Conservation (phyloP, 306 rosid genomes). For the Bauhinia variegata region DNA sequence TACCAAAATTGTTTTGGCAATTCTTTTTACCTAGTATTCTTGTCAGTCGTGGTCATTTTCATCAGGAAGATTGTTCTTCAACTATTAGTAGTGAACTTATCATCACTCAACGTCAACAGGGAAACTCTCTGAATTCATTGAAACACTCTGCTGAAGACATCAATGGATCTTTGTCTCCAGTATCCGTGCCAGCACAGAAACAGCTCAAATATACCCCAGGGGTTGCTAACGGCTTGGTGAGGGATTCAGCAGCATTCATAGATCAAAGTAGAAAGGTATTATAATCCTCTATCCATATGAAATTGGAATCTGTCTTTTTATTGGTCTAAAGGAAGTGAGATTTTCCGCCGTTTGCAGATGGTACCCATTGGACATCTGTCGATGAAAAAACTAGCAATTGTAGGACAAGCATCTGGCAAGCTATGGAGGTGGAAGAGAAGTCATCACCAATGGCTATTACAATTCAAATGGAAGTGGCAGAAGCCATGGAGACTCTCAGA, state of each 20-base stretch:
- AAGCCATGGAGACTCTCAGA: conserved; percentile 99
- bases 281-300: conserved; percentile 25
- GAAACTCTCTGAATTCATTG: conserved; percentile 63
- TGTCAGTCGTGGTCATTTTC: conserved; percentile 23
- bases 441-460: conserved; percentile 95
- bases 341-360: conserved; percentile 64
- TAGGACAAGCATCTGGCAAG: conserved; percentile 84
- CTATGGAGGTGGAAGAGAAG: conserved; percentile 99
- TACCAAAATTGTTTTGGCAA: conserved; percentile 12
- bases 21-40: conserved; percentile 9
- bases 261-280: conserved; percentile 79
- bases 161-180: conserved; percentile 70
- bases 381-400: conserved; percentile 73
- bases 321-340: conserved; percentile 35
- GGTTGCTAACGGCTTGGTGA: conserved; percentile 67
- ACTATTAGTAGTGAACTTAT: conserved; percentile 31
- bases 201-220: conserved; percentile 93
- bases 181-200: conserved; percentile 79
- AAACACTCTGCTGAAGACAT: conserved; percentile 70
- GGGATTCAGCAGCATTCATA: conserved; percentile 77
- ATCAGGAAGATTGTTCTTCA: background rate
- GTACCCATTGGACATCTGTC: conserved; percentile 85
- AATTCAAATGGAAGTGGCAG: conserved; percentile 99
- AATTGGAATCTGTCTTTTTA: conserved; percentile 29
- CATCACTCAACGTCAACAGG: conserved; percentile 55